Evolutionary conservation across 805 yeast species (phyloP), one percentile per base, ranked within the genome.

Genomic region (Candida alai): DNA sequence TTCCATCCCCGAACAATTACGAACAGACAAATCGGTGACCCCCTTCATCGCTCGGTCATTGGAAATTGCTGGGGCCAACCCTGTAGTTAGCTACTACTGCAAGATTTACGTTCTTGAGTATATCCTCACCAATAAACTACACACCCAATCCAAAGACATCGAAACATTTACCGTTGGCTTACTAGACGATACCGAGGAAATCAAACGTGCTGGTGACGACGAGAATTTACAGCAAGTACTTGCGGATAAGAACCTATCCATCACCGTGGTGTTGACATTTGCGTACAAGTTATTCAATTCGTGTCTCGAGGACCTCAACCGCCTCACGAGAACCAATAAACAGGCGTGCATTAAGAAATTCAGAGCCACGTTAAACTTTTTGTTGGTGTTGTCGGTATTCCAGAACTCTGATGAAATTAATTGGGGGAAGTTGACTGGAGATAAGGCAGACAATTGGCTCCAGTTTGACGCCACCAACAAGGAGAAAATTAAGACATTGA

Each of bases 51-150:
- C 64, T 5, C 68, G 89, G 6, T 66, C 86, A 14, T 56, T 53
- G 7, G 95, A 87, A 45, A 48, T 85, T 25, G 65, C 59, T 13
- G 39, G 47, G 1, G 70, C 67, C 7, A 81, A 84, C 41, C 88
- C 94, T 0, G 60, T 80, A 8, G 72, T 86, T 19, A 66, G 90
- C 4, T 86, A 85, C 56, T 84, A 74, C 56, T 83, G 93, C 57
- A 70, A 68, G 54, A 45, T 44, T 32, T 80, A 82, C 50, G 84
- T 88, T 0, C 80, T 84, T 3, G 90, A 89, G 54, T 66, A 75
- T 47, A 78, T 90, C 3, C 60, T 90, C 14, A 67, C 68, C 23
- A 57, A 71, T 27, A 73, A 76, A 36, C 60, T 80, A 14, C 96
- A 88, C 49, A 60, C 73, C 15, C 46, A 62, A 2, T 73, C 74